Percentiles rank a stretch among this genome's conserved stretches.
Conservation (phyloP, 1,284 basidiomycete species). For the Boletellus sp. region DNA sequence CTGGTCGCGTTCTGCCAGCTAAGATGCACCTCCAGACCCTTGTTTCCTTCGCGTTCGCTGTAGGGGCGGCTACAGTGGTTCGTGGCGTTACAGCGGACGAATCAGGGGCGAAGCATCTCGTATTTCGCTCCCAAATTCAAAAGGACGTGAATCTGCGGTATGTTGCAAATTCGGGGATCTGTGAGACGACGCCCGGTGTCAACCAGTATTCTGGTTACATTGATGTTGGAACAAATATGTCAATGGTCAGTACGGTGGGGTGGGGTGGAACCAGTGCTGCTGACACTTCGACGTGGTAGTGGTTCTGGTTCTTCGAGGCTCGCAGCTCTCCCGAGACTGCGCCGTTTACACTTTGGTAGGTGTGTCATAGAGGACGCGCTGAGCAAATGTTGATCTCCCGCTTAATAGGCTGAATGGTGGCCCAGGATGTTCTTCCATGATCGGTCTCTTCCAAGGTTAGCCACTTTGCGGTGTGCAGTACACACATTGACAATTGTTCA, state of each 20-base stretch:
- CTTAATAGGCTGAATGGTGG: conserved; percentile 34
- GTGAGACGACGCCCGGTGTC: conserved; percentile 69
- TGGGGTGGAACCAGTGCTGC: not conserved
- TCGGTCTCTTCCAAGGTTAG: conserved; percentile 42
- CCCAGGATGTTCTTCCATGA: conserved; percentile 42
- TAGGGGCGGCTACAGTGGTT: not conserved
- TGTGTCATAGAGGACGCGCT: not conserved
- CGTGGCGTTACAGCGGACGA: not conserved
- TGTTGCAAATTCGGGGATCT: conserved; percentile 64
- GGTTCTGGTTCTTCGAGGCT: conserved; percentile 74
- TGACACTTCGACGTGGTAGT: conserved; percentile 34
- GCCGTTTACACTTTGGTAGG: conserved; percentile 63
- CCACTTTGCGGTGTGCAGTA: not conserved
- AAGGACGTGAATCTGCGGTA: conserved; percentile 41
- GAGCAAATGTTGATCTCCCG: conserved; percentile 22
- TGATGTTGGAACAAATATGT: conserved; percentile 58
- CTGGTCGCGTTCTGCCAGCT: not conserved
- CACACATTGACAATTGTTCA: not conserved
- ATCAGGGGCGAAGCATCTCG: not conserved
- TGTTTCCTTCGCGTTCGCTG: not conserved
- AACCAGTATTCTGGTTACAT: conserved; percentile 68
- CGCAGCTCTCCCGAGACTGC: conserved; percentile 55
- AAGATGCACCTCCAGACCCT: conserved; percentile 11
- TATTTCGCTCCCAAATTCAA: conserved; percentile 20
- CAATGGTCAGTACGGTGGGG: conserved; percentile 43